These are phyloP conservation scores for Sanghuangporus weigelae DNA, from an alignment of 1,284 basidiomycete species.

Conservation along the genomic window DNA sequence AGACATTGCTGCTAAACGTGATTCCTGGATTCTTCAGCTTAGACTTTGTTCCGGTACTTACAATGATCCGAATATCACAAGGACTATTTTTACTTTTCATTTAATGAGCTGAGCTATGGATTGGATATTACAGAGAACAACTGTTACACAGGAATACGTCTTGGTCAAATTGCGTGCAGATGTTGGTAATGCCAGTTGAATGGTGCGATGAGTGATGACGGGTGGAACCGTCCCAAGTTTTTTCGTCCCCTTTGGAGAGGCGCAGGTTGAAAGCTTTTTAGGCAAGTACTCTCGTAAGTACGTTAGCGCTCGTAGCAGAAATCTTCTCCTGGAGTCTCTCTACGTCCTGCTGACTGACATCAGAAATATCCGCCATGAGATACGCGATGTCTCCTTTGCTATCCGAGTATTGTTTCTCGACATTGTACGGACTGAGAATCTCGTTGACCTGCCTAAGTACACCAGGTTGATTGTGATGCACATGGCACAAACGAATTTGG, in stretches of 20 bases:
- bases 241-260: conserved; percentile 25
- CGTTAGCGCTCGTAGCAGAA: conserved; percentile 77
- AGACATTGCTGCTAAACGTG: background rate
- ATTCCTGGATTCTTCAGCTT: background rate
- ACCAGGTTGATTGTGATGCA: conserved; percentile 97
- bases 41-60: background rate
- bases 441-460: conserved; percentile 96
- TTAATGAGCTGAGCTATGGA: background rate
- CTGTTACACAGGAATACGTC: background rate
- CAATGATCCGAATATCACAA: background rate
- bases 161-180: background rate
- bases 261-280: conserved; percentile 32
- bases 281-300: conserved; percentile 80
- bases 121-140: background rate
- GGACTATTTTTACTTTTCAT: background rate
- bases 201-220: conserved; percentile 23
- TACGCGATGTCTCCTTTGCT: conserved; percentile 94
- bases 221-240: conserved; percentile 31
- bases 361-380: conserved; percentile 92
- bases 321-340: conserved; percentile 82
- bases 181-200: conserved; percentile 28
- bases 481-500: conserved; percentile 89
- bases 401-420: conserved; percentile 98
- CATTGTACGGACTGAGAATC: conserved; percentile 89
- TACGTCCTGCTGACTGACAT: conserved; percentile 82